Percentiles rank a stretch among this genome's conserved stretches.
Conservation (phyloP, 2,329 filamentous ascomycete species). For the Nigrospora oryzae region DNA sequence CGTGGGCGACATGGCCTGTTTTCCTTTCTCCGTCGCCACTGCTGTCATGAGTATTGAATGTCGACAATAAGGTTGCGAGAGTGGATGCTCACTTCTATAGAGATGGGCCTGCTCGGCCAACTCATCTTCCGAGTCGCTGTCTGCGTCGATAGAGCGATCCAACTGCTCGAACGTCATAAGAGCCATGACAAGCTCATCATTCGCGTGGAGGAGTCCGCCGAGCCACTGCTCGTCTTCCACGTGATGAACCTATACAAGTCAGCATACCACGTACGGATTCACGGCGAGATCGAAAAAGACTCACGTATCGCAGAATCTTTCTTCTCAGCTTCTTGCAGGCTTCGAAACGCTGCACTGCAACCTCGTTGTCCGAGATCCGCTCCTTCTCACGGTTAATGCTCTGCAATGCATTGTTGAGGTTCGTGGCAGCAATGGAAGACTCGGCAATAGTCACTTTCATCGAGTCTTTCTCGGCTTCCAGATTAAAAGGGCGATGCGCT, state of each 20-base stretch:
- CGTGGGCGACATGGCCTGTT: slow-evolving; percentile 35
- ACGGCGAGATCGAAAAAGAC: slow-evolving; percentile 13
- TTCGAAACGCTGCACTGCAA: slow-evolving; percentile 72
- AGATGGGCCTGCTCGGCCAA: slow-evolving; percentile 58
- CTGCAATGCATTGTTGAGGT: slow-evolving; percentile 78
- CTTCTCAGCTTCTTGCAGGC: slow-evolving; percentile 77
- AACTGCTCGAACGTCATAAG: slow-evolving; percentile 93
- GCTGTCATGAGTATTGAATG: slow-evolving; percentile 12
- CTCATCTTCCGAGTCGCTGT: slow-evolving; percentile 63
- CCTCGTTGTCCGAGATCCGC: slow-evolving; percentile 75
- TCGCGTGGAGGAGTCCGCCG: slow-evolving; percentile 82
- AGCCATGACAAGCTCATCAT: slow-evolving; percentile 89
- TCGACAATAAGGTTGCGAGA: too few relatives aligned
- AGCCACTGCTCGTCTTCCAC: slow-evolving; percentile 90
- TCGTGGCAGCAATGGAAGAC: slow-evolving; percentile 82
- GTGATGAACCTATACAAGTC: slow-evolving; percentile 60
- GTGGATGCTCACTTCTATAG: slow-evolving; percentile 43
- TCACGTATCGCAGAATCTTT: slow-evolving; percentile 74
- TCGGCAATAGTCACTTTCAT: slow-evolving; percentile 88
- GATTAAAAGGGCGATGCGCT: slow-evolving; percentile 62
- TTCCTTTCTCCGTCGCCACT: slow-evolving; percentile 47
- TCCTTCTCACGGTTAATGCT: slow-evolving; percentile 84
- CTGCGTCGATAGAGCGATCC: slow-evolving; percentile 73
- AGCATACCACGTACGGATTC: slow-evolving; percentile 5
- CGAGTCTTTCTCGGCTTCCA: slow-evolving; percentile 78